These are phyloP conservation scores for Metarhizium guizhouense DNA, from an alignment of 2,329 filamentous ascomycete genomes.

Conservation along the genomic window DNA sequence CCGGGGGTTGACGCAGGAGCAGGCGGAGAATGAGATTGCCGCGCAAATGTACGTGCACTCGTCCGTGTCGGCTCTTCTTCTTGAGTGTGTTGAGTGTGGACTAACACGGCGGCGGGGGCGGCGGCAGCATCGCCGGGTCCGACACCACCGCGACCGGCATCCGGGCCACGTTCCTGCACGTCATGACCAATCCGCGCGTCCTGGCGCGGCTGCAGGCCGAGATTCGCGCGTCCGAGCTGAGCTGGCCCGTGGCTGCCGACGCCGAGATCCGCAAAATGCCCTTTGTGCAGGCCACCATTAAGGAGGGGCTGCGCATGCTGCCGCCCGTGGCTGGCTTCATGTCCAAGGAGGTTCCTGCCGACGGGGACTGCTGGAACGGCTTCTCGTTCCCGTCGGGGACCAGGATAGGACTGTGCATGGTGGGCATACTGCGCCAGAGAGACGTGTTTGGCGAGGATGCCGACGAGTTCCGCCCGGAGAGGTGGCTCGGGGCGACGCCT, in stretches of 20 bases:
- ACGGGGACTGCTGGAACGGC: constrained; percentile 23
- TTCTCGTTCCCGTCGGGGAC: constrained; percentile 24
- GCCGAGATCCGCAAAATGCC: constrained; percentile 26
- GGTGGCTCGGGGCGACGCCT: constrained; percentile 26
- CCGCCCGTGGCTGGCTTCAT: constrained; percentile 27
- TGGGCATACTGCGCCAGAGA: constrained; percentile 23
- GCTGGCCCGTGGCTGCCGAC: constrained; percentile 19
- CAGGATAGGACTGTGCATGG: constrained; percentile 22
- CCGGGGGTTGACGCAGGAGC: constrained; percentile 27
- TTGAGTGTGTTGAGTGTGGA: no score
- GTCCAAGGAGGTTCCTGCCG: constrained; percentile 23
- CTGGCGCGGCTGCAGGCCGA: constrained; percentile 32
- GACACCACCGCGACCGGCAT: constrained; percentile 50
- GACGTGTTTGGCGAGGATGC: constrained; percentile 27
- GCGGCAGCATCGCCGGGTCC: constrained; percentile 39
- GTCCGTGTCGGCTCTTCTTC: no score
- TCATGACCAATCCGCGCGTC: constrained; percentile 40
- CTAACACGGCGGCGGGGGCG: not conserved
- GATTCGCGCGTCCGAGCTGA: constrained; percentile 11
- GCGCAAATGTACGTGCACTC: constrained; percentile 22
- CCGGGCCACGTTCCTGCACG: constrained; percentile 40
- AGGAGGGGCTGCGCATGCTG: constrained; percentile 33
- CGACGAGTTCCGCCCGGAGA: constrained; percentile 23
- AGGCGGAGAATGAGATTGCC: constrained; percentile 35
- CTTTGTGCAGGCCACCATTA: constrained; percentile 40